Base-by-base conservation (phyloP, 2,329 filamentous ascomycete species). In the Juglanconis oblonga region DNA sequence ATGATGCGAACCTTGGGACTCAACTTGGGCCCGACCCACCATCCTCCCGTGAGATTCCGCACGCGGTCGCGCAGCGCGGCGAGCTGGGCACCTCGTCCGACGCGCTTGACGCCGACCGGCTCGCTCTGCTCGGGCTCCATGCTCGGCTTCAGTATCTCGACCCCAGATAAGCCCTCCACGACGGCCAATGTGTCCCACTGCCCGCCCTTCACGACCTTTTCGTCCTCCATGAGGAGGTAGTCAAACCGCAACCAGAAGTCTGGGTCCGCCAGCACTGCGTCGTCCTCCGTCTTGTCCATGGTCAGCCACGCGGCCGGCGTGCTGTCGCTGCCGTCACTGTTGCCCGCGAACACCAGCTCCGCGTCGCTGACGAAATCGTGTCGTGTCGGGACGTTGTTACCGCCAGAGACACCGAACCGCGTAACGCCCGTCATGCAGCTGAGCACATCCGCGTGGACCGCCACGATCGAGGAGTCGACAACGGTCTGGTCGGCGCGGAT, bases 371-470 rank as follows among this genome's bases (percentile, higher is more conserved):
- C 66, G 8, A 76, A 56, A 33, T 57, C 42, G 29, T 63, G 61
- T 7, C 59, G 55, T 55, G 59, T 59, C n/a, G 73, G 72, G 53
- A 78, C 65, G 10, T 75, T 71, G 9, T 73, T 65, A 51, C 73
- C 73, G 17, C 64, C 66, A 7, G 65, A 65, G 64, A 85, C 81
- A 17, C 82, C 81, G 66, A 90, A 90, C 55, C 87, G 83, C 3
- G 87, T 88, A 9, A 89, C 81, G 55, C 87, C 87, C 35, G 87
- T 89, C 87, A 89, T 89, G 76, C 87, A 89, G 52, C 84, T 82
- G 10, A 87, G 75, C 11, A 88, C 84, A 67, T 89, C 87, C 51
- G 86, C 84, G 67, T 90, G 87, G 47, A 87, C 78, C 44, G 68
- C 67, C 11, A 81, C 72, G 5, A 77, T 67, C 3, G 70, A 68